Evolutionary conservation across 768 basidiomycete species (phyloP).

Genomic region (Lenzites betulinus): DNA sequence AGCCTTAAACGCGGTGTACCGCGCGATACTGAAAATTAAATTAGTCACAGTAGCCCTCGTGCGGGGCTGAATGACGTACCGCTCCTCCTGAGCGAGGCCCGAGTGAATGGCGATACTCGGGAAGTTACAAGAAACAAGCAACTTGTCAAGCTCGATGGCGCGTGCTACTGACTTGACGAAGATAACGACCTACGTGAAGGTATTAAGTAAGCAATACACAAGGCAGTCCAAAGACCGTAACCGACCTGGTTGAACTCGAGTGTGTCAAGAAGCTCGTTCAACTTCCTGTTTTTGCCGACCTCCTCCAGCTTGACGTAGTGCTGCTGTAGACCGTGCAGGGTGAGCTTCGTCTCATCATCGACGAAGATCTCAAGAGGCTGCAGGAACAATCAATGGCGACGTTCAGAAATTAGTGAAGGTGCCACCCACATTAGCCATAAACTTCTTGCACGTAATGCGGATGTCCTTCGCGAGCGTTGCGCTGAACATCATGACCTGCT

Average conservation of each 20-base stretch:
- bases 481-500: constrained; percentile 99
- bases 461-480: constrained; percentile 98
- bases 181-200: constrained; percentile 82
- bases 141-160: constrained; percentile 94
- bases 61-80: constrained; percentile 51
- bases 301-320: constrained; percentile 98
- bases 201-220: background rate
- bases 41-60: constrained; percentile 9
- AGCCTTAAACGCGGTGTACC: constrained; percentile 97
- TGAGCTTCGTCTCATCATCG: constrained; percentile 98
- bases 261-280: constrained; percentile 93
- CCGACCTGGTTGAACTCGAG: constrained; percentile 97
- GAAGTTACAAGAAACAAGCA: constrained; percentile 97
- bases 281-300: constrained; percentile 91
- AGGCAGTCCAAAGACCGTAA: background rate
- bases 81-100: constrained; percentile 91
- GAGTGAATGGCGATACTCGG: constrained; percentile 98
- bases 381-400: constrained; percentile 8
- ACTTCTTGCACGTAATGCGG: constrained; percentile 97
- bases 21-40: constrained; percentile 65
- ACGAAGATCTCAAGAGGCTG: constrained; percentile 99
- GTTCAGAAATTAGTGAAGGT: background rate
- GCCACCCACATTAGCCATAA: constrained; percentile 94
- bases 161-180: constrained; percentile 98
- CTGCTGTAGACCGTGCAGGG: constrained; percentile 96